phyloP scores from a whole-genome alignment of 2,329 filamentous ascomycete species.

The Ambrosiella xylebori region DNA sequence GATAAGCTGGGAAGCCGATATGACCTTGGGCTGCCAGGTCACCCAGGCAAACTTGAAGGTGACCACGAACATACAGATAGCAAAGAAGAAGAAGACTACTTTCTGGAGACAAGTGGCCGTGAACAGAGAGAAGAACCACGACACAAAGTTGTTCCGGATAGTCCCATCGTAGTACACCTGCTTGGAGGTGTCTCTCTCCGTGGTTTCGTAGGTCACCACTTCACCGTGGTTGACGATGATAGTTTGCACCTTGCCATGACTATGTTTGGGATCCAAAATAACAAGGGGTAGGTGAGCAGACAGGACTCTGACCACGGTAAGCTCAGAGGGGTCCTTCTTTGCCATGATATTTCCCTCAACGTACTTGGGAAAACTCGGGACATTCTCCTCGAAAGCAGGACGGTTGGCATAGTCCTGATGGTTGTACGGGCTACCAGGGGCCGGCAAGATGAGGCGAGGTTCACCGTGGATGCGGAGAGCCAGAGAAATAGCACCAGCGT shows the following conservation, averaged over 20 bases:
- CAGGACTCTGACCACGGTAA: neutral
- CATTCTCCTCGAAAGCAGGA: neutral
- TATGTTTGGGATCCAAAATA: neutral
- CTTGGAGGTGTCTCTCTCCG: neutral
- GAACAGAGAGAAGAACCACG: neutral
- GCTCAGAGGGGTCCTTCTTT: neutral
- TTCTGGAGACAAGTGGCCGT: neutral
- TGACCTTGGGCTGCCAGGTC: neutral
- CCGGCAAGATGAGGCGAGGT: constrained; percentile 2
- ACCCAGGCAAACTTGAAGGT: neutral
- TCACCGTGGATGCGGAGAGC: constrained; percentile 5
- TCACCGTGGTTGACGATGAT: constrained; percentile 1
- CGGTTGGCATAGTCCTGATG: constrained; percentile 1
- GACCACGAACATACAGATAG: neutral
- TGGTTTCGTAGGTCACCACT: constrained; percentile 9
- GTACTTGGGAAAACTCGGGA: neutral
- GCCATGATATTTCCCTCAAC: neutral
- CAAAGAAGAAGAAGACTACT: neutral
- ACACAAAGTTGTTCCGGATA: neutral
- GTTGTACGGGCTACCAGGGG: constrained; percentile 8
- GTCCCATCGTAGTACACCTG: constrained; percentile 1
- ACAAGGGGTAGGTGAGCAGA: constrained; percentile 6
- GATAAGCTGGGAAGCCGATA: neutral
- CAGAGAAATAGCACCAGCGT: constrained; percentile 7
- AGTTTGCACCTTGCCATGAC: neutral